Evolutionary conservation across 768 basidiomycete genomes (phyloP).

Genomic region (Pulveroboletus sp.): DNA sequence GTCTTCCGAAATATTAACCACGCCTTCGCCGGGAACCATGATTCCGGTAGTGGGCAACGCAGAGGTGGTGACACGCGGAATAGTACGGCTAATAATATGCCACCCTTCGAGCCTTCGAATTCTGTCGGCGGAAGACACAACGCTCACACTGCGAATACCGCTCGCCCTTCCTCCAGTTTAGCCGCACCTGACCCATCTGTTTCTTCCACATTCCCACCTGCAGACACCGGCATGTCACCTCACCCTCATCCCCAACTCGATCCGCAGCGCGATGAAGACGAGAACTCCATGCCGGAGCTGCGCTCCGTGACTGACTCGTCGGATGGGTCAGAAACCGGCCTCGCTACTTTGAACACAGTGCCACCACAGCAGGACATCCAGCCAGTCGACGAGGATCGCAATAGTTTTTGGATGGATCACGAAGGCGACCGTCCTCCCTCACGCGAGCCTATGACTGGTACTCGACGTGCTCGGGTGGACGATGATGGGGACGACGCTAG

Average conservation of each 20-base stretch:
- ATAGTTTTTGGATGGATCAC: constrained; percentile 27
- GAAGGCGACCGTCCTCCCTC: constrained; percentile 30
- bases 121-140: neutral
- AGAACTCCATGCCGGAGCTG: constrained; percentile 41
- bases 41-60: neutral
- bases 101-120: constrained; percentile 4
- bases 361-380: constrained; percentile 11
- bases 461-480: constrained; percentile 53
- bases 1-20: constrained; percentile 32
- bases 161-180: constrained; percentile 1
- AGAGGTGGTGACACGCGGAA: neutral
- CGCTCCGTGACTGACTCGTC: constrained; percentile 37
- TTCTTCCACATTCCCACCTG: neutral
- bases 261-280: constrained; percentile 25
- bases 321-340: constrained; percentile 30
- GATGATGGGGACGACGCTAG: constrained; percentile 58
- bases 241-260: constrained; percentile 4
- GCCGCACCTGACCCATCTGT: neutral
- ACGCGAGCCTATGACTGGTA: constrained; percentile 31
- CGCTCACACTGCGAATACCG: neutral
- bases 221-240: constrained; percentile 7
- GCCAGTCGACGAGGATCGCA: constrained; percentile 30
- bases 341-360: constrained; percentile 30
- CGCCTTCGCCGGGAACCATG: constrained; percentile 19
- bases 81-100: neutral